A percentile compares a stretch with the other conserved stretches of the same genome.
Conservation (phyloP, 495 filamentous ascomycete genomes). For the Penicillium soppii region DNA sequence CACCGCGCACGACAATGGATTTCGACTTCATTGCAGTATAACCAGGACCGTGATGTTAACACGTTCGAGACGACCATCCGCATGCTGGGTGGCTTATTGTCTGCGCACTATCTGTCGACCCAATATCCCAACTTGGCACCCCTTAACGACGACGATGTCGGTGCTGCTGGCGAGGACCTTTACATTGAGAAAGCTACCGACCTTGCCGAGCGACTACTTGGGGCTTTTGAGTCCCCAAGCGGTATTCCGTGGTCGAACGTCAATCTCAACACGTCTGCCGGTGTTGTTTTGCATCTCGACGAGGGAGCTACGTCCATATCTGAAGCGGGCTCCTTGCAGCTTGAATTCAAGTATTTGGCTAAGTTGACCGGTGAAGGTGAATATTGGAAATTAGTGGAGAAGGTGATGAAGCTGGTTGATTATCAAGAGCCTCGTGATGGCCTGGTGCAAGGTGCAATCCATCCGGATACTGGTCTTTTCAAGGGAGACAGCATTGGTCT, state of each 20-base stretch:
- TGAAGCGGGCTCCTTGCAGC: constrained; percentile 86
- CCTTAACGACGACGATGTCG: constrained; percentile 62
- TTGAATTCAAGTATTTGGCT: constrained; percentile 97
- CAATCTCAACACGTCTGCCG: constrained; percentile 73
- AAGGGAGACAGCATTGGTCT: constrained; percentile 82
- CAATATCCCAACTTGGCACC: constrained; percentile 66
- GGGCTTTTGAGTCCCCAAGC: constrained; percentile 81
- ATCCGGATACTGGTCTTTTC: constrained; percentile 76
- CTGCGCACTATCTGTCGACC: constrained; percentile 89
- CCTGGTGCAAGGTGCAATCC: constrained; percentile 86
- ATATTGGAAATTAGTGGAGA: constrained; percentile 89
- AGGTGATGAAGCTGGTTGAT: constrained; percentile 87
- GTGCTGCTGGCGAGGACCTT: constrained; percentile 75
- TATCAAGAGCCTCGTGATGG: constrained; percentile 75
- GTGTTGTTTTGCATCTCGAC: constrained; percentile 77
- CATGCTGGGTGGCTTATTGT: constrained; percentile 92
- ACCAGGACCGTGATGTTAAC: constrained; percentile 92
- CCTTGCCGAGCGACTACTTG: constrained; percentile 79
- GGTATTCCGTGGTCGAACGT: constrained; percentile 91
- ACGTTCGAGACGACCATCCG: constrained; percentile 98
- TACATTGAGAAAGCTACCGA: constrained; percentile 96
- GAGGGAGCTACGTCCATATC: constrained; percentile 91
- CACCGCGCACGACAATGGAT: constrained; percentile 89
- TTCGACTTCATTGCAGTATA: constrained; percentile 73
- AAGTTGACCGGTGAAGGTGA: constrained; percentile 89